Conservation (phyloP, 208 protist genomes). For the Acanthamoeba castellanii region DNA sequence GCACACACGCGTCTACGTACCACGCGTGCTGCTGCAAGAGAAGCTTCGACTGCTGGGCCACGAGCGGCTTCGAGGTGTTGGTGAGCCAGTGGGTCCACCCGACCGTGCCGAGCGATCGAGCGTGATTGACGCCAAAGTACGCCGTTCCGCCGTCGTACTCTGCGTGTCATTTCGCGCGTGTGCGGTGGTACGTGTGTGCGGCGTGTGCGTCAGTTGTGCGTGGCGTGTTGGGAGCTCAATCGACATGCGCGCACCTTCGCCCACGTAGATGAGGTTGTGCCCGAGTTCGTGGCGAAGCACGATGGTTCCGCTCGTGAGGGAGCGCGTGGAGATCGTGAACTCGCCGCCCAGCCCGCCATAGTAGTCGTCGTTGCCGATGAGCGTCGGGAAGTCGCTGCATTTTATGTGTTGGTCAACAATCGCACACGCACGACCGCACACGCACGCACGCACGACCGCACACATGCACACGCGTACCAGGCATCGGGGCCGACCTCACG, state of each 20-base stretch:
- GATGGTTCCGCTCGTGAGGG: constrained; percentile 65
- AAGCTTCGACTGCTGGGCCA: constrained; percentile 35
- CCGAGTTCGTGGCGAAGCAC: constrained; percentile 70
- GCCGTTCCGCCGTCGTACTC: constrained; percentile 48
- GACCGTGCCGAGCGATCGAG: neutral
- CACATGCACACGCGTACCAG: neutral
- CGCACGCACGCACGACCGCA: no score
- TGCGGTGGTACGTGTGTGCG: no score
- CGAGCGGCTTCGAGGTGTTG: neutral
- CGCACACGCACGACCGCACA: no score
- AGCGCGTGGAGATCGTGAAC: constrained; percentile 72
- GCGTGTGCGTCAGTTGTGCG: neutral
- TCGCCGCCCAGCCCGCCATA: constrained; percentile 70
- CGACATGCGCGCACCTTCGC: constrained; percentile 23
- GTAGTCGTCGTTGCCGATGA: constrained; percentile 68
- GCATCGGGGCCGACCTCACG: constrained; percentile 12
- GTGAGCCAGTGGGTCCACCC: constrained; percentile 68
- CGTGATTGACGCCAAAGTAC: constrained; percentile 46
- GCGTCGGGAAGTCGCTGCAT: constrained; percentile 58
- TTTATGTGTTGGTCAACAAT: neutral
- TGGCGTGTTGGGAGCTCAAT: neutral
- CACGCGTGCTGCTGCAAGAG: constrained; percentile 63
- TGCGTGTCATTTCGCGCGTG: neutral
- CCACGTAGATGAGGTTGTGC: constrained; percentile 67
- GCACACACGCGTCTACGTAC: neutral